A percentile compares a stretch with the other conserved stretches of the same genome.
phyloP scores from a whole-genome alignment of 2,329 filamentous ascomycete genomes.

The Macrophomina phaseolina region DNA sequence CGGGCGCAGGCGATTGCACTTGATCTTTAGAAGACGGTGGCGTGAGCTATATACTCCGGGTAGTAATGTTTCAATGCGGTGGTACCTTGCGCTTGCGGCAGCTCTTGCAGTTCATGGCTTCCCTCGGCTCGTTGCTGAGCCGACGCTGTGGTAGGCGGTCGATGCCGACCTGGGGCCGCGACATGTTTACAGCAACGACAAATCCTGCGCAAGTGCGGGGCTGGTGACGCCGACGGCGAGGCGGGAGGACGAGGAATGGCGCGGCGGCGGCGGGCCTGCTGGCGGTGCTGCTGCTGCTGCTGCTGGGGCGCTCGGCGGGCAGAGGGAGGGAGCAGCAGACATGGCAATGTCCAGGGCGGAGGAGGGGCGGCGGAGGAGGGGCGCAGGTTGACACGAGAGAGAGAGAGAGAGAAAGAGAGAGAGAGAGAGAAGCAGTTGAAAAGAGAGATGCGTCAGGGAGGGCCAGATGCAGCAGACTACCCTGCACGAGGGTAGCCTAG shows the following conservation, averaged over 20 bases:
- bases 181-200: constrained; percentile 13
- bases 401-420: not conserved
- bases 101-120: constrained; percentile 96
- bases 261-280: not conserved
- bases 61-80: constrained; percentile 11
- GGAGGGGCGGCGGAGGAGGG: constrained; percentile 1
- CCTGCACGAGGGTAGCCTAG: not conserved
- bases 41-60: constrained; percentile 25
- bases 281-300: not conserved
- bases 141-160: constrained; percentile 76
- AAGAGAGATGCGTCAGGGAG: not conserved
- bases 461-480: not conserved
- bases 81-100: constrained; percentile 88
- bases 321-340: constrained; percentile 13
- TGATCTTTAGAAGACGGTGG: constrained; percentile 67
- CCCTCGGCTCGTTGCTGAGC: constrained; percentile 75
- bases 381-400: not conserved
- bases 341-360: constrained; percentile 7
- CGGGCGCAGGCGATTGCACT: constrained; percentile 84
- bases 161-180: constrained; percentile 81
- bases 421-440: not conserved
- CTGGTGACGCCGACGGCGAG: not conserved
- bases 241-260: not conserved
- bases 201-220: not conserved
- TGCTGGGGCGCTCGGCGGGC: constrained; percentile 20